Percentiles rank a stretch among this genome's conserved stretches.
Evolutionary conservation across 805 yeast genomes (phyloP).

Genomic region (Scheffersomyces ergatensis): DNA sequence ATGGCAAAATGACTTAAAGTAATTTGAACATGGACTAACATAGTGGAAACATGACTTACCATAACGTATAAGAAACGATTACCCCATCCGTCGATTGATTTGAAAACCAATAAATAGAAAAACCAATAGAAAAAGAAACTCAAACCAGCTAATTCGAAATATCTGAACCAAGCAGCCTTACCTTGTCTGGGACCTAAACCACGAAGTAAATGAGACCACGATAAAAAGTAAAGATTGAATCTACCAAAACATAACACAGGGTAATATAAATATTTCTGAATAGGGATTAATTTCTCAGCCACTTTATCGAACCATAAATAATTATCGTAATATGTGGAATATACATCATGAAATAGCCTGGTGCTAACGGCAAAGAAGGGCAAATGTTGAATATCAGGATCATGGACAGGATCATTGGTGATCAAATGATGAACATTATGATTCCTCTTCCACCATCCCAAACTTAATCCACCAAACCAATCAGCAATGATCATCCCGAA

Average conservation of each 20-base stretch:
- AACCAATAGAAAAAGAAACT: conserved; percentile 77
- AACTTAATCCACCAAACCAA: conserved; percentile 80
- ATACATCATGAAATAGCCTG: conserved; percentile 63
- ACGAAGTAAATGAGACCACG: conserved; percentile 72
- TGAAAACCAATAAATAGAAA: conserved; percentile 59
- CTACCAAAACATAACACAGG: conserved; percentile 81
- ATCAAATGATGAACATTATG: conserved; percentile 91
- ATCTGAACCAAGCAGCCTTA: conserved; percentile 83
- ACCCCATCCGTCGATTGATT: conserved; percentile 50
- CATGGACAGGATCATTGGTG: conserved; percentile 92
- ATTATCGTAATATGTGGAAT: conserved; percentile 77
- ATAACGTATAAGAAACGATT: conserved; percentile 59
- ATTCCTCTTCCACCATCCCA: conserved; percentile 95
- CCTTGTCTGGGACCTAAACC: conserved; percentile 82
- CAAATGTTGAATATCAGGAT: conserved; percentile 90
- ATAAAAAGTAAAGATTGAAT: conserved; percentile 76
- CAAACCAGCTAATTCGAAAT: conserved; percentile 71
- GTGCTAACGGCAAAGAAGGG: conserved; percentile 89
- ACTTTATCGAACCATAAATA: conserved; percentile 63
- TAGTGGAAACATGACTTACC: conserved; percentile 76
- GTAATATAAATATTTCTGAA: conserved; percentile 72
- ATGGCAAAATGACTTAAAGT: conserved; percentile 89
- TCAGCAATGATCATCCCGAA: conserved; percentile 74
- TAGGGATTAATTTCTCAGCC: conserved; percentile 56
- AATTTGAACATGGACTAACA: conserved; percentile 93